A percentile compares a stretch with the other conserved stretches of the same genome.
phyloP scores from a whole-genome alignment of 2,329 filamentous ascomycete species.

The Penicillium aurantiogriseum region DNA sequence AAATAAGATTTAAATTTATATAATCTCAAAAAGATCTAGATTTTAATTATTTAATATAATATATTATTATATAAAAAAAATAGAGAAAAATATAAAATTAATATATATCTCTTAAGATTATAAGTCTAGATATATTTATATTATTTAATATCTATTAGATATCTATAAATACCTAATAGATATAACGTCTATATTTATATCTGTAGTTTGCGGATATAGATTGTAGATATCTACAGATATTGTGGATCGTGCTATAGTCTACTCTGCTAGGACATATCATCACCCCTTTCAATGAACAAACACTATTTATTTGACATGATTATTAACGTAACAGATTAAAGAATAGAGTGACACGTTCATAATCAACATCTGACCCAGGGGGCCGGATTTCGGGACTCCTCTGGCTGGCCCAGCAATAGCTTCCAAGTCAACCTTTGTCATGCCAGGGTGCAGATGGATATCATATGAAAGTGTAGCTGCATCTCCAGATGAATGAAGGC shows the following conservation, averaged over 20 bases:
- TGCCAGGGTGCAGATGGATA: constrained; percentile 65
- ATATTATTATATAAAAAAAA: too few relatives aligned
- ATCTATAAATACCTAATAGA: too few relatives aligned
- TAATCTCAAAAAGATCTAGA: too few relatives aligned
- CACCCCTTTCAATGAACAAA: constrained; percentile 4
- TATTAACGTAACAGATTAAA: constrained; percentile 62
- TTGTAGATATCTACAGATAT: too few relatives aligned
- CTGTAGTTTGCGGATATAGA: too few relatives aligned
- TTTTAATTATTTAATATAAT: too few relatives aligned
- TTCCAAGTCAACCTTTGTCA: constrained; percentile 77
- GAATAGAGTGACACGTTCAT: constrained; percentile 73
- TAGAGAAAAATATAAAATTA: too few relatives aligned
- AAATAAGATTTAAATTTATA: too few relatives aligned
- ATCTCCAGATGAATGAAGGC: constrained; percentile 53
- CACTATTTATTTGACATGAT: constrained; percentile 25
- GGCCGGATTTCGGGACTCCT: constrained; percentile 54
- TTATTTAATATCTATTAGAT: neutral
- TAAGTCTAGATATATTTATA: too few relatives aligned
- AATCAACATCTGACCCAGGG: constrained; percentile 63
- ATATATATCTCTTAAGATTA: too few relatives aligned
- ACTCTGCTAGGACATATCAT: neutral
- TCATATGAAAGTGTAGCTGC: constrained; percentile 71
- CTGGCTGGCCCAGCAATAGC: constrained; percentile 68
- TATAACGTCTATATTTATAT: too few relatives aligned
- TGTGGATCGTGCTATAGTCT: too few relatives aligned